Evolutionary conservation across 768 basidiomycete genomes (phyloP).

Genomic region (Boletus pseudo-olivaceus): DNA sequence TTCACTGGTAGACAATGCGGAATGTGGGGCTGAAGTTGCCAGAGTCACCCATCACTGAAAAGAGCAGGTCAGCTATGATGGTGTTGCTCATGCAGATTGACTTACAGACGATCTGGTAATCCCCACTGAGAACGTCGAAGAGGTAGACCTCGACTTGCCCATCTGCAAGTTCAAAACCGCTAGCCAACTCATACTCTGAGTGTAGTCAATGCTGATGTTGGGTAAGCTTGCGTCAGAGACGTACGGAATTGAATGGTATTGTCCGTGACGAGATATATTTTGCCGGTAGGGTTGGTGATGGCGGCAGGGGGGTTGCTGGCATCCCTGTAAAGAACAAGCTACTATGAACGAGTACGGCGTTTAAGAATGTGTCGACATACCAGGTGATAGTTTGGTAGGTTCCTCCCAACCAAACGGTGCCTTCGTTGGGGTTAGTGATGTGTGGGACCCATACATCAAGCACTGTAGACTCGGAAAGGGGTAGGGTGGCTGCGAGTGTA

Average conservation of each 20-base stretch:
- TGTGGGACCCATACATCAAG: conserved; percentile 29
- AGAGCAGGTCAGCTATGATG: conserved; percentile 1
- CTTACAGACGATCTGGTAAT: conserved; percentile 35
- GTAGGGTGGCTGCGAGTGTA: conserved; percentile 6
- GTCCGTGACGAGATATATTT: conserved; percentile 27
- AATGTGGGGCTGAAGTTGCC: conserved; percentile 30
- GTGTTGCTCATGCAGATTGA: not conserved
- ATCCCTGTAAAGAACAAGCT: conserved; percentile 27
- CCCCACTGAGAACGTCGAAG: conserved; percentile 26
- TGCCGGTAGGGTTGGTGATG: no score
- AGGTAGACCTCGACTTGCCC: conserved; percentile 27
- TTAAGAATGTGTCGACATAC: conserved; percentile 15
- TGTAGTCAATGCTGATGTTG: conserved; percentile 1
- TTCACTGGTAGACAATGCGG: conserved; percentile 10
- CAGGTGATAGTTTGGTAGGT: conserved; percentile 21
- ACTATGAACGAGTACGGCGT: not conserved
- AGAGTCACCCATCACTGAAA: conserved; percentile 34
- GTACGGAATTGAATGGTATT: conserved; percentile 20
- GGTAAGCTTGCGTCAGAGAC: conserved; percentile 12
- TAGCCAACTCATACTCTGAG: conserved; percentile 24
- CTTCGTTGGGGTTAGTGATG: conserved; percentile 20
- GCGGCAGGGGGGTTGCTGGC: conserved; percentile 14
- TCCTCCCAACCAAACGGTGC: conserved; percentile 19
- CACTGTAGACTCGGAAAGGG: conserved; percentile 1
- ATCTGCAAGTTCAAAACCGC: conserved; percentile 27